Evolutionary conservation across 805 yeast genomes (phyloP).

Genomic region (Pichia eremophila): DNA sequence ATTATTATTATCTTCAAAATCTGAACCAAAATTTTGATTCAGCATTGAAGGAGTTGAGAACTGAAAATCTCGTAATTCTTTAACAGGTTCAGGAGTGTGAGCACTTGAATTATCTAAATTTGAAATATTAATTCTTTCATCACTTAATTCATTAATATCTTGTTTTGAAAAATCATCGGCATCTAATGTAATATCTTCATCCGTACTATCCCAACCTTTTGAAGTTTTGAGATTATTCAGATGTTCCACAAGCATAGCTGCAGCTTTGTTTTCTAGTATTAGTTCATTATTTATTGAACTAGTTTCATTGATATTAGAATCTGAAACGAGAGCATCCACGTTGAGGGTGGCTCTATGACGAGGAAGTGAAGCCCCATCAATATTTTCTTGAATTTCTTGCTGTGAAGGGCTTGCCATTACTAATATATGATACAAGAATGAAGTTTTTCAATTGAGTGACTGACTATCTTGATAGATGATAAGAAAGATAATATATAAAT

Average conservation of each 20-base stretch:
- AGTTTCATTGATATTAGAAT: neutral
- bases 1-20: neutral
- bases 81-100: neutral
- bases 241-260: neutral
- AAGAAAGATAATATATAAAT: no score
- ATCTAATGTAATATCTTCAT: neutral
- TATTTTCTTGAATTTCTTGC: no score
- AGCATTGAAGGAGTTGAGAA: neutral
- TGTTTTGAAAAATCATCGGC: neutral
- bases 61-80: conserved; percentile 1
- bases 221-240: neutral
- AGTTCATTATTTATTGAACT: neutral
- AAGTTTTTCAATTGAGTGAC: no score
- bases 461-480: neutral
- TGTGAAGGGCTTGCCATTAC: no score
- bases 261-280: neutral
- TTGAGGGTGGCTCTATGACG: conserved; percentile 22
- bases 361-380: conserved; percentile 11
- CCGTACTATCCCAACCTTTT: conserved; percentile 6
- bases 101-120: no score
- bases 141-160: neutral
- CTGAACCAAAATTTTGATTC: neutral
- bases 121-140: neutral
- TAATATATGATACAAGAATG: no score
- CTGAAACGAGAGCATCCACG: conserved; percentile 18